Conservation (phyloP, 345 rosid genomes). For the Litchi chinensis region DNA sequence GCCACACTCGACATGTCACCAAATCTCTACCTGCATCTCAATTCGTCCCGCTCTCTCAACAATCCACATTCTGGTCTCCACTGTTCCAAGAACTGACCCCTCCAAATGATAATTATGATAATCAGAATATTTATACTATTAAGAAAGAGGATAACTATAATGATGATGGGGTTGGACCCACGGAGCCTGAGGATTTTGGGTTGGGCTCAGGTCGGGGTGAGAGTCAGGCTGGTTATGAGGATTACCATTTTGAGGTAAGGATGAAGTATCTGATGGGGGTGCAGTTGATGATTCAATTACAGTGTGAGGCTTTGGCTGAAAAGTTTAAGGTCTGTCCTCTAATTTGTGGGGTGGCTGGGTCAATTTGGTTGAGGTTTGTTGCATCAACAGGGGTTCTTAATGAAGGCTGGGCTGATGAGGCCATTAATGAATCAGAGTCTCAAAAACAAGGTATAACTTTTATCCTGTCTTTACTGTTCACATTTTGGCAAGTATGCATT, state of each 20-base stretch:
- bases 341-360: slow-evolving; percentile 59
- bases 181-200: slow-evolving; percentile 56
- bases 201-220: slow-evolving; percentile 10
- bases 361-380: slow-evolving; percentile 59
- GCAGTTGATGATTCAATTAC: slow-evolving; percentile 66
- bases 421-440: slow-evolving; percentile 54
- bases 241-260: slow-evolving; percentile 65
- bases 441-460: slow-evolving; percentile 36
- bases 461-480: not conserved
- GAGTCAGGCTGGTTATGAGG: slow-evolving; percentile 43
- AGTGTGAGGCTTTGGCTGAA: slow-evolving; percentile 72
- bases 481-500: not conserved
- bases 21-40: slow-evolving; percentile 28
- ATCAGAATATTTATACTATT: not conserved
- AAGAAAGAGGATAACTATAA: slow-evolving; percentile 27
- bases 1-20: slow-evolving; percentile 36
- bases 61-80: slow-evolving; percentile 47
- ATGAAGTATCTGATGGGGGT: slow-evolving; percentile 68
- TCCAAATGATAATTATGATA: not conserved
- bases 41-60: slow-evolving; percentile 31
- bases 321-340: slow-evolving; percentile 59
- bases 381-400: slow-evolving; percentile 49
- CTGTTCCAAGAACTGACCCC: slow-evolving; percentile 24
- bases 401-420: slow-evolving; percentile 66
- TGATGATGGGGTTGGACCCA: slow-evolving; percentile 38